phyloP scores from a whole-genome alignment of 1,139 yeast species.

The Taphrina populina region DNA sequence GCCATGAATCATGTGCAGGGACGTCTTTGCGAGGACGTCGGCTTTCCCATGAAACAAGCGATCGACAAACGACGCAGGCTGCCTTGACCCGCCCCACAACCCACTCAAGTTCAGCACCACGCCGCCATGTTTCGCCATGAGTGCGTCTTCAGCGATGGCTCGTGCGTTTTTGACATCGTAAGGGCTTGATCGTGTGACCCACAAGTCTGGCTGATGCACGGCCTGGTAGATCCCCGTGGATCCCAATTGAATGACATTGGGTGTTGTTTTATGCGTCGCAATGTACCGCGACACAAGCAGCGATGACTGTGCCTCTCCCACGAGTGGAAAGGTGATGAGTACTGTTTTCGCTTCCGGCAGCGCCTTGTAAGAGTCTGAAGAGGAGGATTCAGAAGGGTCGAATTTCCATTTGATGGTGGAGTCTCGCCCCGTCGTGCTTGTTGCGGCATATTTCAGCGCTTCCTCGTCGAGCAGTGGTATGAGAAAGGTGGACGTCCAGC shows the following conservation, averaged over 20 bases:
- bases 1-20: slow-evolving; percentile 29
- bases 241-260: slow-evolving; percentile 6
- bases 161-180: slow-evolving; percentile 16
- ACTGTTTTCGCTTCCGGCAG: slow-evolving; percentile 20
- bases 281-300: slow-evolving; percentile 2
- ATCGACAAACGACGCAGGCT: slow-evolving; percentile 17
- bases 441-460: slow-evolving; percentile 10
- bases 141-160: slow-evolving; percentile 28
- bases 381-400: background rate
- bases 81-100: slow-evolving; percentile 30
- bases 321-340: slow-evolving; percentile 22
- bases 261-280: slow-evolving; percentile 7
- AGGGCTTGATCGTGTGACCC: slow-evolving; percentile 26
- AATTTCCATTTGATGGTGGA: slow-evolving; percentile 14
- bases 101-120: slow-evolving; percentile 17
- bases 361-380: background rate
- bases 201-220: background rate
- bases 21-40: slow-evolving; percentile 6
- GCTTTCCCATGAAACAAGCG: background rate
- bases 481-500: slow-evolving; percentile 33
- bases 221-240: slow-evolving; percentile 30
- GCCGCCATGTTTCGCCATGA: slow-evolving; percentile 22
- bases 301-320: slow-evolving; percentile 2
- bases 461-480: slow-evolving; percentile 10
- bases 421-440: slow-evolving; percentile 26